Conservation (phyloP, 495 filamentous ascomycete genomes). For the Hyaloscypha finlandica region DNA sequence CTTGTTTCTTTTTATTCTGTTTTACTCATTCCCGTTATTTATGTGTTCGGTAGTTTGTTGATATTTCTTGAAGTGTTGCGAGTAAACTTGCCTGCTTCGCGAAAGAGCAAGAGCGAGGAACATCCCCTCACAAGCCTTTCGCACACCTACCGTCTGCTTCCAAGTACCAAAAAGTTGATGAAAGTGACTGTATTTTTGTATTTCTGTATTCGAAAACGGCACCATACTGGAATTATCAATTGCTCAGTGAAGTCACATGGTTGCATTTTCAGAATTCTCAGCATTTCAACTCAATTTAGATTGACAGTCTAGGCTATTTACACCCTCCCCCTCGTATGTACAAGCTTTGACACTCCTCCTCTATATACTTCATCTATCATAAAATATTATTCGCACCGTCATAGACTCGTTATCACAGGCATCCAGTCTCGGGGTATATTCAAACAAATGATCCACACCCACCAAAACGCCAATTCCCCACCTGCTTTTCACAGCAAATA, state of each 20-base stretch:
- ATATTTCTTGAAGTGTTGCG: too few species aligned
- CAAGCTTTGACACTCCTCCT: background rate
- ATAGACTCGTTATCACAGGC: background rate
- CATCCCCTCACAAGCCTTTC: too few species aligned
- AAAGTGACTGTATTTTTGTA: too few species aligned
- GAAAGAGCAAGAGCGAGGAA: too few species aligned
- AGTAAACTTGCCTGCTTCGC: too few species aligned
- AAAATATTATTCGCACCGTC: background rate
- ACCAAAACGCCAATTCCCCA: slow-evolving; percentile 13
- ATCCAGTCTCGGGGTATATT: slow-evolving; percentile 17
- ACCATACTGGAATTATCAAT: too few species aligned
- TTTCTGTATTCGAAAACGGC: too few species aligned
- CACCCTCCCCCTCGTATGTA: background rate
- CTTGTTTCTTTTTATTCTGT: too few species aligned
- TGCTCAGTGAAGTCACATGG: background rate
- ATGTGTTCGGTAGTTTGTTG: too few species aligned
- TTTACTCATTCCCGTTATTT: too few species aligned
- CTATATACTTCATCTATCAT: background rate
- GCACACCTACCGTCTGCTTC: too few species aligned
- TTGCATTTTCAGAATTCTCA: background rate
- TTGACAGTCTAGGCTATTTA: background rate
- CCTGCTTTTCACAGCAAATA: slow-evolving; percentile 12
- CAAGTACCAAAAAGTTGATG: too few species aligned
- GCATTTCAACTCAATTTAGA: background rate
- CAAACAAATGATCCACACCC: slow-evolving; percentile 3